Conservation (phyloP, 768 basidiomycete genomes). For the Mycena rebaudengoi region DNA sequence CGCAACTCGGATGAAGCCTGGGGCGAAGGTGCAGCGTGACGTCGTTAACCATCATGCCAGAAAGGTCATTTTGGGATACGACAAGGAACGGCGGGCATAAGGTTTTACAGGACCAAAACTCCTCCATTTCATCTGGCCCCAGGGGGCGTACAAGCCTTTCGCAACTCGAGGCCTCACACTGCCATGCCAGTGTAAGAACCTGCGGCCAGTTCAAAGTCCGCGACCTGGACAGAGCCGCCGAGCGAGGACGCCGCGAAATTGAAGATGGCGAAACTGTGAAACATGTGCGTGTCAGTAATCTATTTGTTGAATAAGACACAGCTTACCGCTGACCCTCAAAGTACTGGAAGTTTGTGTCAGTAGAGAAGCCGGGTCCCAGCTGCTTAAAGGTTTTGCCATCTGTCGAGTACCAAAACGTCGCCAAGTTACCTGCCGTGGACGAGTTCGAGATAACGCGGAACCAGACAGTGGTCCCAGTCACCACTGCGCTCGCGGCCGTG, state of each 20-base stretch:
- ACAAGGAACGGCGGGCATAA: too few species aligned
- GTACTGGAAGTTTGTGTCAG: constrained; percentile 24
- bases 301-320: not conserved
- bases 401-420: constrained; percentile 23
- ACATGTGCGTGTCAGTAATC: not conserved
- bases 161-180: too few species aligned
- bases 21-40: too few species aligned
- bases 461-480: constrained; percentile 19
- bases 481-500: constrained; percentile 15
- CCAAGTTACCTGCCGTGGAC: constrained; percentile 12
- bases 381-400: constrained; percentile 25
- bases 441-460: constrained; percentile 22
- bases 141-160: too few species aligned
- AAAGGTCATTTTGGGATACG: too few species aligned
- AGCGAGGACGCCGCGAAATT: constrained; percentile 23
- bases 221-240: constrained; percentile 21
- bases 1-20: too few species aligned
- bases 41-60: too few species aligned
- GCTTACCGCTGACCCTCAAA: constrained; percentile 26
- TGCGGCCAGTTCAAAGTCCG: not conserved
- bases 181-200: constrained; percentile 2
- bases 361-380: constrained; percentile 20
- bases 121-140: too few species aligned
- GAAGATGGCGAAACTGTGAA: constrained; percentile 21
- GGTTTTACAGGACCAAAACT: too few species aligned